phyloP scores from a whole-genome alignment of 23 red algal genomes.

The Gracilaria gracilis region DNA sequence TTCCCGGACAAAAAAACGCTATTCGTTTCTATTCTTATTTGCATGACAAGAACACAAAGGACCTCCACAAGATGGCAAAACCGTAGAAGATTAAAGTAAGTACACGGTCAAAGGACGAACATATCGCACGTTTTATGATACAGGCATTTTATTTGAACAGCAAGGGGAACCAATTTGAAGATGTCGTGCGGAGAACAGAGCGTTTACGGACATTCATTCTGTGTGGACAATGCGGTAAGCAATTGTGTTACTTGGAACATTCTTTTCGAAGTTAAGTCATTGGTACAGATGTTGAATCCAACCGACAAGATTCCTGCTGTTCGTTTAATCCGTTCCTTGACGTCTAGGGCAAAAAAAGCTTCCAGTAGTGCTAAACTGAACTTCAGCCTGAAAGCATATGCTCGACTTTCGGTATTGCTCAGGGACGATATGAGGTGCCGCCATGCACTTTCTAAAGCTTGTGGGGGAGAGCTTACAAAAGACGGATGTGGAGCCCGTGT shows the following conservation, averaged over 20 bases:
- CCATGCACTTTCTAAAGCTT: neutral
- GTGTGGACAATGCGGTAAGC: neutral
- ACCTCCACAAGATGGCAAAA: neutral
- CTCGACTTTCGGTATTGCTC: neutral
- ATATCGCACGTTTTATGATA: neutral
- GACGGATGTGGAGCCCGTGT: neutral
- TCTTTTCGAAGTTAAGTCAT: too few relatives aligned
- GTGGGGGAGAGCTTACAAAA: neutral
- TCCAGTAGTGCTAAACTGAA: neutral
- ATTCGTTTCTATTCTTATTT: neutral
- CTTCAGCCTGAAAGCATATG: conserved; percentile 1
- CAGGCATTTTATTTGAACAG: neutral
- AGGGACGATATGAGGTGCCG: neutral
- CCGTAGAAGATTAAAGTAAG: neutral
- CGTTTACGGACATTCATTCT: neutral
- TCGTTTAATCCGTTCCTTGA: too few relatives aligned
- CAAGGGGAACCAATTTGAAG: neutral
- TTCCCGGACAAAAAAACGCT: neutral
- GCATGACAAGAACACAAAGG: neutral
- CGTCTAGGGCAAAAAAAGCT: neutral
- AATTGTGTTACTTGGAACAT: neutral
- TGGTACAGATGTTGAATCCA: too few relatives aligned
- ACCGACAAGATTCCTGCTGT: too few relatives aligned
- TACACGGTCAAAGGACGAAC: neutral
- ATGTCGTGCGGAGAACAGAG: neutral